Conservation (phyloP, 805 yeast species). For the Candida germanica region DNA sequence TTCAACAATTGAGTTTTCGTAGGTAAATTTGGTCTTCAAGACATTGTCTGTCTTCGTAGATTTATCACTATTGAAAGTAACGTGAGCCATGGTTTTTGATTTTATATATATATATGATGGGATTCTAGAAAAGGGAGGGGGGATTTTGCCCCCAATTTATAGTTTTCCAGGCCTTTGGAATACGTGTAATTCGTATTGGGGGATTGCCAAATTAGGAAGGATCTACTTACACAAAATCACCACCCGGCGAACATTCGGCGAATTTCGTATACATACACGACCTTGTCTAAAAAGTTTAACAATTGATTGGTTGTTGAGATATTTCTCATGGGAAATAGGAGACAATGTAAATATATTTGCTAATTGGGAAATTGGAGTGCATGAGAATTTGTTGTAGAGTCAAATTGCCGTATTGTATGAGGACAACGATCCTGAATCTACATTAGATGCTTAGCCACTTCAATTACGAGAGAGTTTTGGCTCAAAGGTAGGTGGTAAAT, state of each 20-base stretch:
- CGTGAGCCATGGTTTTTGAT: slow-evolving; percentile 28
- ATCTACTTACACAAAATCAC: slow-evolving; percentile 6
- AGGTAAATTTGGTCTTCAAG: slow-evolving; percentile 60
- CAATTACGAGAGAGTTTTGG: too few species aligned
- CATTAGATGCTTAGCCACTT: too few species aligned
- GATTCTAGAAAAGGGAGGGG: too few species aligned
- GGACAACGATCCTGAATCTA: too few species aligned
- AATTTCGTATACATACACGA: slow-evolving; percentile 6
- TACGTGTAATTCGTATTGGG: neutral
- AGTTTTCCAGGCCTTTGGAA: neutral
- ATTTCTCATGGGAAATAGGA: slow-evolving; percentile 1
- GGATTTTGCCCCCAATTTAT: slow-evolving; percentile 2
- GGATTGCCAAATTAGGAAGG: slow-evolving; percentile 1
- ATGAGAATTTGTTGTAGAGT: too few species aligned
- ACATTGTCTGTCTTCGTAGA: slow-evolving; percentile 48
- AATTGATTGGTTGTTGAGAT: slow-evolving; percentile 1
- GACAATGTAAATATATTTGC: neutral
- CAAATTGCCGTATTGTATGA: too few species aligned
- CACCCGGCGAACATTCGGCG: slow-evolving; percentile 11
- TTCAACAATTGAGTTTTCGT: slow-evolving; percentile 73
- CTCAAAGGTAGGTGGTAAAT: too few species aligned
- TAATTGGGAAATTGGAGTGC: slow-evolving; percentile 3
- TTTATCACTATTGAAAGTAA: slow-evolving; percentile 56
- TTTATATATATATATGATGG: too few species aligned
- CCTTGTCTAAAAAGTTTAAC: neutral